phyloP scores from a whole-genome alignment of 1,284 basidiomycete genomes.

The Ganoderma lucidum region DNA sequence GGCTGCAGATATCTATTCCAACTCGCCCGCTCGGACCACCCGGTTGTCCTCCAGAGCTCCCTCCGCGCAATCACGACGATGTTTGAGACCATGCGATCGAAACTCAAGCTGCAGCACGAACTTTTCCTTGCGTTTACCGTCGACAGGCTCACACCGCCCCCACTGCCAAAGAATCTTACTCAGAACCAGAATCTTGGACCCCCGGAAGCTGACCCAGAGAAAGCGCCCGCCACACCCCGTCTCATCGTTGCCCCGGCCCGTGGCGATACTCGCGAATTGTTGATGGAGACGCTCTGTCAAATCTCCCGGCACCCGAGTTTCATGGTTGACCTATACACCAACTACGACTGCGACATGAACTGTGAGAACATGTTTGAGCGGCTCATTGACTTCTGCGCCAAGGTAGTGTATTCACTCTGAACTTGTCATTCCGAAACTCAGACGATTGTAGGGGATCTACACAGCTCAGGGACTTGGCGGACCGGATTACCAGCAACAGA shows the following conservation, averaged over 20 bases:
- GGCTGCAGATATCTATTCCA: constrained; percentile 98
- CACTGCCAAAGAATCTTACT: constrained; percentile 32
- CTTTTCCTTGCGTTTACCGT: constrained; percentile 94
- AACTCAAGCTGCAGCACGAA: constrained; percentile 97
- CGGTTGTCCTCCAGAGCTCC: constrained; percentile 79
- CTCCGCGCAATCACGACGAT: constrained; percentile 90
- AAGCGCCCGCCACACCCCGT: constrained; percentile 60
- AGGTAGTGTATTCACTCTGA: constrained; percentile 52
- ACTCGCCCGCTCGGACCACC: constrained; percentile 90
- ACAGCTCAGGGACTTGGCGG: constrained; percentile 67
- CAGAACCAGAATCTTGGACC: constrained; percentile 46
- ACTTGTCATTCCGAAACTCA: not conserved
- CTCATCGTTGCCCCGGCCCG: constrained; percentile 78
- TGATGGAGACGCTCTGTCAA: constrained; percentile 89
- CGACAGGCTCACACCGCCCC: constrained; percentile 82
- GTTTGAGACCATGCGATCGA: constrained; percentile 87
- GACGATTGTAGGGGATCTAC: constrained; percentile 73
- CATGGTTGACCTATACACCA: constrained; percentile 95
- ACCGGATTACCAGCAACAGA: constrained; percentile 74
- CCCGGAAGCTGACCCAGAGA: constrained; percentile 56
- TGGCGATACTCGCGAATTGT: constrained; percentile 89
- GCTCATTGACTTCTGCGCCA: constrained; percentile 89
- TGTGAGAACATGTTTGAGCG: constrained; percentile 97
- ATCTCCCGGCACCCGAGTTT: constrained; percentile 86
- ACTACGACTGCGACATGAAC: constrained; percentile 97